Evolutionary conservation across 73 alveolate species (phyloP), one percentile per base, ranked within the genome.

Genomic region (Effrenium voratum): DNA sequence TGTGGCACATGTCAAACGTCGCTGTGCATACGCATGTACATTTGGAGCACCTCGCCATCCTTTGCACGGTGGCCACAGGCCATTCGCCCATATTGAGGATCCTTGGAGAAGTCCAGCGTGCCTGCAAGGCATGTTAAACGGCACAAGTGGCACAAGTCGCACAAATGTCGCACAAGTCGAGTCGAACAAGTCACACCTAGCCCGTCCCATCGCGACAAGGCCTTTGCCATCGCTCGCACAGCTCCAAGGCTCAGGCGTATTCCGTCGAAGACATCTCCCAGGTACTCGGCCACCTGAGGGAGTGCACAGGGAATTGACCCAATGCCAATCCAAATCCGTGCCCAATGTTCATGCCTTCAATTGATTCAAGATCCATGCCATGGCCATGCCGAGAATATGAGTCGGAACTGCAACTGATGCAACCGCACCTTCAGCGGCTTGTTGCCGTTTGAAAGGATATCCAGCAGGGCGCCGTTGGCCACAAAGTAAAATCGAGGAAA

Each of bases 401-500:
- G n/a, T n/a, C n/a, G n/a, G n/a, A n/a, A n/a, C n/a, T n/a, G n/a
- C n/a, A n/a, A n/a, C n/a, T n/a, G n/a, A n/a, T n/a, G n/a, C n/a
- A n/a, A n/a, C n/a, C n/a, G n/a, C n/a, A 41, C 99, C 99, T 99
- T 99, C 99, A 99, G 99, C 8, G 99, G 99, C 70, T 99, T 99
- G 99, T 99, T 99, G 98, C 99, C 99, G 91, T 99, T 99, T 55
- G 99, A 99, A 70, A 99, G 99, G 99, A 99, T 99, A 76, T 99
- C 99, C 52, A 99, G 99, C 94, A 99, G 99, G 19, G 99, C 99
- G 97, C 99, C 99, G 93, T 99, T 99, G 63, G 99, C 99, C 55
- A 99, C 99, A 99, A 99, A 99, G 99, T 99, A 99, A 99, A 99
- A 99, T 84, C 99, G 99, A 8, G 99, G 99, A 99, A 99, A 99